A percentile compares a stretch with the other conserved stretches of the same genome.
phyloP scores from a whole-genome alignment of 176 grass and related monocot genomes.

The Ananas comosus region DNA sequence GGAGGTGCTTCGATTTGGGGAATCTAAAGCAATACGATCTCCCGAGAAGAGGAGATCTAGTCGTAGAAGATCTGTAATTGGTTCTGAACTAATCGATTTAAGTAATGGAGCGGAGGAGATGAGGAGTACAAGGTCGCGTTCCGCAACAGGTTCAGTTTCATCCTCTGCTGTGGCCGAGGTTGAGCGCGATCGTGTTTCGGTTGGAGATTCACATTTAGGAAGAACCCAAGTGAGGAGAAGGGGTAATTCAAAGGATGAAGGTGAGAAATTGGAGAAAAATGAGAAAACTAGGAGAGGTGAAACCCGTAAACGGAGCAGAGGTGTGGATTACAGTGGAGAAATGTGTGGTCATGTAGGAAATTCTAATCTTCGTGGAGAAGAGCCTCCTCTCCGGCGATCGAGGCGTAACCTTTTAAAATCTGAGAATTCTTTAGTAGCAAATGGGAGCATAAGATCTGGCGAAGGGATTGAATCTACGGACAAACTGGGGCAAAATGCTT shows the following conservation, averaged over 20 bases:
- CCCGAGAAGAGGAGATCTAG: slow-evolving; percentile 14
- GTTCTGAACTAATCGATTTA: neutral
- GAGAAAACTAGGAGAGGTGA: neutral
- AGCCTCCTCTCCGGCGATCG: slow-evolving; percentile 1
- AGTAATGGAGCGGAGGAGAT: neutral
- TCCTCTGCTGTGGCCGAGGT: slow-evolving; percentile 2
- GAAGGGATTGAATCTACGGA: too few species aligned
- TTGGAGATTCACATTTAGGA: neutral
- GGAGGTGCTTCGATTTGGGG: neutral
- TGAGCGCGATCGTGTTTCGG: neutral
- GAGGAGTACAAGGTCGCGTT: slow-evolving; percentile 22
- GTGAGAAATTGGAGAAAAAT: slow-evolving; percentile 12
- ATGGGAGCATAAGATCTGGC: neutral
- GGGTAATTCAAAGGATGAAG: neutral
- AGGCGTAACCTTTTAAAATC: neutral
- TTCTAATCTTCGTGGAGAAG: neutral
- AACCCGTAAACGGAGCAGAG: slow-evolving; percentile 9
- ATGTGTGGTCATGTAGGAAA: neutral
- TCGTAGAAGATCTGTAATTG: slow-evolving; percentile 15
- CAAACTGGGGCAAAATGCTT: neutral
- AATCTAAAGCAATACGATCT: neutral
- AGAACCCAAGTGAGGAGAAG: neutral
- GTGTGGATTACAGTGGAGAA: slow-evolving; percentile 11
- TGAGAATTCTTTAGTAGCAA: neutral
- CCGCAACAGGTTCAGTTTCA: neutral